A percentile compares a stretch with the other conserved stretches of the same genome.
These are phyloP conservation scores for Copromyces sp. DNA, from an alignment of 495 filamentous ascomycete genomes.

Conservation along the genomic window DNA sequence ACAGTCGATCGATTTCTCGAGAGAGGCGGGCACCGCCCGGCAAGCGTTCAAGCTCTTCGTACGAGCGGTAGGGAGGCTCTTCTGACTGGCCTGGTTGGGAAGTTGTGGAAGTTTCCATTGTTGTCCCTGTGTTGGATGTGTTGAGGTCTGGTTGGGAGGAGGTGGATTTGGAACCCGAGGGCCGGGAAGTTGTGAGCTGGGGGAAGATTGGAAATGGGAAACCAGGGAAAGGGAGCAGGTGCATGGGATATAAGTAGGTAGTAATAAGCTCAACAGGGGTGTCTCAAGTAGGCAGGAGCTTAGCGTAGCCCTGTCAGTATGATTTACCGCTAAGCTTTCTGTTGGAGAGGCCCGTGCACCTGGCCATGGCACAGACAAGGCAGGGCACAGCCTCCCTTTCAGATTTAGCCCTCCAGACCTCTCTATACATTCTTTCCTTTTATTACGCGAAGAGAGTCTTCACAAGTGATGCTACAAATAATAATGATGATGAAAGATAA, in stretches of 20 bases:
- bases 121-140: not conserved
- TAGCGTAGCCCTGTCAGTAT: no score
- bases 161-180: not conserved
- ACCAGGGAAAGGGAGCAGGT: not conserved
- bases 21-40: constrained; percentile 2
- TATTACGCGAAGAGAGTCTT: no score
- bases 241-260: not conserved
- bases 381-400: no score
- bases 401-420: no score
- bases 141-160: not conserved
- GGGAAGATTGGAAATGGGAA: not conserved
- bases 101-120: not conserved
- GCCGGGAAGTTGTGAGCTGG: not conserved
- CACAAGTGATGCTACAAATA: no score
- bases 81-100: not conserved
- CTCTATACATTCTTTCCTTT: no score
- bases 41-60: constrained; percentile 8
- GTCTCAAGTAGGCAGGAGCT: not conserved
- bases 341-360: no score
- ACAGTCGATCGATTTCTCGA: constrained; percentile 11
- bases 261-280: not conserved
- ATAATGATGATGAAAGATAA: no score
- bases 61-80: not conserved
- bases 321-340: no score
- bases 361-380: no score